These are phyloP conservation scores for Rhodofomes roseus DNA, from an alignment of 1,284 basidiomycete genomes.

Conservation along the genomic window DNA sequence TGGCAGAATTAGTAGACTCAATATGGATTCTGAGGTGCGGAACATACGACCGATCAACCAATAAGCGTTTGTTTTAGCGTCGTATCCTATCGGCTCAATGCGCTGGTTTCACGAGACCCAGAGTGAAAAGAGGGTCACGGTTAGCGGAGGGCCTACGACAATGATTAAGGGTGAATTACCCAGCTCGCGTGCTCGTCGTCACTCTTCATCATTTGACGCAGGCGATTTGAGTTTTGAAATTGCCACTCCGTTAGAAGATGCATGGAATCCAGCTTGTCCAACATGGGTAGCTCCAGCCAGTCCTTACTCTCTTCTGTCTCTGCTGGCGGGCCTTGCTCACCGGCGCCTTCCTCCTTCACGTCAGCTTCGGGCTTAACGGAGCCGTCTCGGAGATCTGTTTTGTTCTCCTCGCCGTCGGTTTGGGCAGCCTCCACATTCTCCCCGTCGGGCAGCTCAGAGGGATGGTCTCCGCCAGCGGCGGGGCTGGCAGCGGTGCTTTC, in stretches of 20 bases:
- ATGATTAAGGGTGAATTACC: conserved; percentile 42
- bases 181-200: conserved; percentile 74
- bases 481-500: conserved; percentile 4
- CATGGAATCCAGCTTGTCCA: conserved; percentile 75
- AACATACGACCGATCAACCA: conserved; percentile 82
- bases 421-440: neutral
- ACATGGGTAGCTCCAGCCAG: conserved; percentile 68
- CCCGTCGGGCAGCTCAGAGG: neutral
- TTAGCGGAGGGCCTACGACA: neutral
- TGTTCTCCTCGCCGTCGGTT: neutral
- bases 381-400: conserved; percentile 11
- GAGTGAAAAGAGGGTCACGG: conserved; percentile 5
- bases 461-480: neutral
- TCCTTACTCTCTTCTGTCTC: conserved; percentile 40
- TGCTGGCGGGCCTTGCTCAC: conserved; percentile 3
- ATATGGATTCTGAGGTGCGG: neutral
- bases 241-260: conserved; percentile 76
- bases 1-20: conserved; percentile 3
- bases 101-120: conserved; percentile 44
- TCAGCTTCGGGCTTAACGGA: conserved; percentile 2
- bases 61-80: conserved; percentile 78
- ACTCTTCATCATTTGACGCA: conserved; percentile 69
- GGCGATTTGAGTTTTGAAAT: conserved; percentile 66
- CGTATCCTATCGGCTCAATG: conserved; percentile 85
- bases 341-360: conserved; percentile 11